Percentiles rank a stretch among this genome's conserved stretches.
These are phyloP conservation scores for Aspergillus alliaceus DNA, from an alignment of 2,329 filamentous ascomycete genomes.

Conservation along the genomic window DNA sequence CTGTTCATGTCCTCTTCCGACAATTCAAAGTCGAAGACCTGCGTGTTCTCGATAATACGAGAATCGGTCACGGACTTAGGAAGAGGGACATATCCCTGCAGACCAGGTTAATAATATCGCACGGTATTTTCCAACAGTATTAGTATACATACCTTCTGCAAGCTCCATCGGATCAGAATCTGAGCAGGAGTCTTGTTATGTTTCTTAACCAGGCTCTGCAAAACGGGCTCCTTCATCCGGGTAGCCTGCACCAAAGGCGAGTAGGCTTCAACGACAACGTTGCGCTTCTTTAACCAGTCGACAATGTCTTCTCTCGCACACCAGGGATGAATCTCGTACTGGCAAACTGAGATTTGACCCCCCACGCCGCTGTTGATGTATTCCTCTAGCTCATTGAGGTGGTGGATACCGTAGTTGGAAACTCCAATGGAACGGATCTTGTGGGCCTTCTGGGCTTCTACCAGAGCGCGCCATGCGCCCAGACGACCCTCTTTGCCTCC, in stretches of 20 bases:
- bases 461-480: constrained; percentile 42
- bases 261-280: constrained; percentile 61
- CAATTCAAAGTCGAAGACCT: constrained; percentile 62
- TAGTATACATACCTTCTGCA: constrained; percentile 51
- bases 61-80: constrained; percentile 62
- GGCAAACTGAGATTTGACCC: constrained; percentile 77
- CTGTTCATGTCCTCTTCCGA: constrained; percentile 58
- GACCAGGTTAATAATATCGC: background rate
- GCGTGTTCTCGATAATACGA: constrained; percentile 61
- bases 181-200: constrained; percentile 60
- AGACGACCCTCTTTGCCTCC: constrained; percentile 38
- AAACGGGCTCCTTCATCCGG: constrained; percentile 53
- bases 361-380: constrained; percentile 44
- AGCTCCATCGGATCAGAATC: constrained; percentile 61
- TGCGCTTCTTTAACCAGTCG: constrained; percentile 68
- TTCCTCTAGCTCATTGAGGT: constrained; percentile 41
- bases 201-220: constrained; percentile 55
- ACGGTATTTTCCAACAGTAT: no score
- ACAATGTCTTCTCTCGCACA: constrained; percentile 75
- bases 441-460: constrained; percentile 40
- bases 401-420: constrained; percentile 42
- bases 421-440: constrained; percentile 43
- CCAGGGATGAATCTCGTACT: constrained; percentile 92
- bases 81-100: constrained; percentile 59
- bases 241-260: constrained; percentile 48